Conservation (phyloP, 23 red algal genomes). For the Gracilaria caudata region DNA sequence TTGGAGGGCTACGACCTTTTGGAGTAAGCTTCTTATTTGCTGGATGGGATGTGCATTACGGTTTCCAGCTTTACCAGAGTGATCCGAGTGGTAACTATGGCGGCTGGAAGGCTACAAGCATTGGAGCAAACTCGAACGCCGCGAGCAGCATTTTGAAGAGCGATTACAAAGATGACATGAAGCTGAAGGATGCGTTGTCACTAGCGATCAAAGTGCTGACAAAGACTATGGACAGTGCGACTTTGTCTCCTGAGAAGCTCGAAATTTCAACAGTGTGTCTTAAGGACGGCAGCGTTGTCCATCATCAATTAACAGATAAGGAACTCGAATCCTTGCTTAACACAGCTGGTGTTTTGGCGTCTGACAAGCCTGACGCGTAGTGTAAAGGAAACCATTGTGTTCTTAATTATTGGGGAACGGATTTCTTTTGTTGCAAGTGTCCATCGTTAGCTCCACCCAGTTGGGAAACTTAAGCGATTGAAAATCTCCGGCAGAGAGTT, state of each 20-base stretch:
- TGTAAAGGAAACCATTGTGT: background rate
- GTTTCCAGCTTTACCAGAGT: constrained; percentile 97
- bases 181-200: constrained; percentile 78
- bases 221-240: constrained; percentile 89
- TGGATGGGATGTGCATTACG: constrained; percentile 98
- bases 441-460: background rate
- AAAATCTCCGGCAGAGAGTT: too few species aligned
- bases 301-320: constrained; percentile 67
- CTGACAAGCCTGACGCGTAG: constrained; percentile 57
- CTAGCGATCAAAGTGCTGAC: constrained; percentile 93
- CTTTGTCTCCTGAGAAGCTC: constrained; percentile 81
- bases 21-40: constrained; percentile 97
- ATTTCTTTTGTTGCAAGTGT: background rate
- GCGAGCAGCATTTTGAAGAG: constrained; percentile 93
- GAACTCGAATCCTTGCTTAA: constrained; percentile 74
- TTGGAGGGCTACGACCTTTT: constrained; percentile 95
- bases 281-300: constrained; percentile 53
- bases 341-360: constrained; percentile 59
- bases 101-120: constrained; percentile 95
- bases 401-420: background rate
- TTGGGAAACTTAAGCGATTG: too few species aligned
- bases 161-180: constrained; percentile 94
- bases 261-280: constrained; percentile 74
- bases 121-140: constrained; percentile 89
- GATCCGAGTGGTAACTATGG: constrained; percentile 99